Evolutionary conservation across 768 basidiomycete genomes (phyloP).

Genomic region (Pulveroboletus frians): DNA sequence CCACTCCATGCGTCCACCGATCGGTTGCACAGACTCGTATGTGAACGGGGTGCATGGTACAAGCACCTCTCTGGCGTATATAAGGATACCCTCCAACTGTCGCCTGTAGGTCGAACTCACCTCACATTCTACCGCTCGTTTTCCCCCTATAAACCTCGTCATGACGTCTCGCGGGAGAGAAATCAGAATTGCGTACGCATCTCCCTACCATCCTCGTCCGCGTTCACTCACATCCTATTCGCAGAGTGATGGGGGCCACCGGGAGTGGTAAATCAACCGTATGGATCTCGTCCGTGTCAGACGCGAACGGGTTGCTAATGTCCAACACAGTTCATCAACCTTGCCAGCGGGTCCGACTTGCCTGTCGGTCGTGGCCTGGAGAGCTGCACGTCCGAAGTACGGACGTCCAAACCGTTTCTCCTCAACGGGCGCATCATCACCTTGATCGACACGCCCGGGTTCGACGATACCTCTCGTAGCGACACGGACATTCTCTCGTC

Average conservation of each 20-base stretch:
- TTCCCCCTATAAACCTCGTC: background rate
- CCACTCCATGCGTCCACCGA: slow-evolving; percentile 13
- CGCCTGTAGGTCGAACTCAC: background rate
- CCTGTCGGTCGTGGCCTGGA: slow-evolving; percentile 42
- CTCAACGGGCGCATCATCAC: slow-evolving; percentile 42
- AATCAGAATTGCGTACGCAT: slow-evolving; percentile 31
- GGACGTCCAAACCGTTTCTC: slow-evolving; percentile 39
- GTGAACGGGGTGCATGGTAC: slow-evolving; percentile 14
- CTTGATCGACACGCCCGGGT: slow-evolving; percentile 59
- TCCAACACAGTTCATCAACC: slow-evolving; percentile 47
- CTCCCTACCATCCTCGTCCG: background rate
- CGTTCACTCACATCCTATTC: background rate
- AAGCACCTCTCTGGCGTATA: slow-evolving; percentile 8
- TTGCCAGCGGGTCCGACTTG: slow-evolving; percentile 44
- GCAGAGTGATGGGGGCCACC: slow-evolving; percentile 33
- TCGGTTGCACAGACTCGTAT: slow-evolving; percentile 4
- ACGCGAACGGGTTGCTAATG: background rate
- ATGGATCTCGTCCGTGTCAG: background rate
- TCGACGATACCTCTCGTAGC: slow-evolving; percentile 48
- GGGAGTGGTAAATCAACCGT: slow-evolving; percentile 37
- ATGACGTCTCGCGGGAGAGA: slow-evolving; percentile 29
- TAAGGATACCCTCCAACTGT: slow-evolving; percentile 5
- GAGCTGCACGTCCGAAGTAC: slow-evolving; percentile 48
- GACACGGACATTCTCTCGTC: slow-evolving; percentile 48
- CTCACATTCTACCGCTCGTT: too few species aligned